Base-by-base conservation (phyloP, 768 basidiomycete species). In the Lactifluus hygrophoroides region DNA sequence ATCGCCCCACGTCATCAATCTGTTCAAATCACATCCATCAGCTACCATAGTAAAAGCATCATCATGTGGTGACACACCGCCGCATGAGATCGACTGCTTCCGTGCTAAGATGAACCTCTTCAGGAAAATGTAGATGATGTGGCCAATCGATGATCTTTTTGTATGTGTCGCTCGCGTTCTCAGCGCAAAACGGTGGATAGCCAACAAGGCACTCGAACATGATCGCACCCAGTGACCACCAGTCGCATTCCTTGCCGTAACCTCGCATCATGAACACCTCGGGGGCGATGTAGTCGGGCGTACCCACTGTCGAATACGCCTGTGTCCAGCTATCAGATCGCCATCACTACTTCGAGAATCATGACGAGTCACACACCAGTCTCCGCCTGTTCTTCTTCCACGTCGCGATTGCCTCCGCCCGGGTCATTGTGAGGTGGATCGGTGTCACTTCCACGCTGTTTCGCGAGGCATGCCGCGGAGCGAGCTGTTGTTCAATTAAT, bases 171-270 rank as follows among this genome's bases (percentile, higher is more conserved):
- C 94, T 92, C 19, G 96, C 93, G 53, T 88, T 88, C 70, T 98
- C 94, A 3, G 93, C 92, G 72, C 92, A 96, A 76, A 97, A 94
- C 0, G 93, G 94, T 19, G 94, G 93, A 71, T 96, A 98, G 51
- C 96, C 96, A 61, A 98, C 90, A 25, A 98, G 75, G 72, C 89
- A 96, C 73, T 98, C 95, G 70, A 95, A 99, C 88, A 92, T 94
- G 75, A 98, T 97, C 23, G 94, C 91, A 2, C 96, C 96, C n/a
- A 98, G 79, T 9, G 94, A 96, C 96, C 96, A 99, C 94, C 94
- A 98, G 71, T 99, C 96, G 68, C 94, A 97, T 72, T 95, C 94
- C 66, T 95, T 93, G 28, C 91, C 93, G 70, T 98, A 98, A 13
- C 96, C 96, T 67, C 89, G 86, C 71, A 94, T 92, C 63, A 88